Evolutionary conservation across 495 filamentous ascomycete species (phyloP), one percentile per base, ranked within the genome.

Genomic region (Talaromyces adpressus): DNA sequence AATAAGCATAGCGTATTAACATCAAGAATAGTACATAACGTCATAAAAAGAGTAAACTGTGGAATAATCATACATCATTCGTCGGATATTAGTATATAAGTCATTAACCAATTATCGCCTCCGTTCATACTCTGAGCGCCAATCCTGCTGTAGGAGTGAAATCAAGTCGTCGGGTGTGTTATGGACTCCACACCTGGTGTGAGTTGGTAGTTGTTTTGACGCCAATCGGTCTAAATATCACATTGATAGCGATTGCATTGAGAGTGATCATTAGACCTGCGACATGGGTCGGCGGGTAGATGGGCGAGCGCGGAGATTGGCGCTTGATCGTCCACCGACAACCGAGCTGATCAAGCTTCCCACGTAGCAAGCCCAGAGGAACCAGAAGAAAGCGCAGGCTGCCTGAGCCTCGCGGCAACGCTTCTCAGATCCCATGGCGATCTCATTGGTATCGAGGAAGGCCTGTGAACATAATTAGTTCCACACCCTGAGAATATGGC

Each of bases 331-430:
- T 53, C 75, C 68, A 62, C 70, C 64, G 25, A 89, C 65, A 69
- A 77, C 63, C 1, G 81, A 84, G 45, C 89, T 67, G 52, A 84
- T 66, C 20, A 83, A 64, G 2, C 85, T 85, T 18, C 72, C 83
- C 62, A 77, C 75, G 70, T 80, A 91, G 0, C 84, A 71, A 20
- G 79, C 83, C 78, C 87, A 90, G 60, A 78, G 83, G 74, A 91
- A 89, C 85, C 85, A 91, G 64, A 90, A 79, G 80, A 91, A 91
- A 0, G 88, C 87, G 36, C 73, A 79, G 4, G 81, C 76, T 5
- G 88, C 88, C 75, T 91, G 87, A 8, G 86, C 84, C 70, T 91
- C 87, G 47, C 77, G 85, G 73, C 88, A 91, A 66, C 86, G 81
- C 74, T 86, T 85, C 11, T 63, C 14, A 0, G 85, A 80, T 68